Conservation (phyloP, 2,329 filamentous ascomycete species). For the Aspergillus tamarii region DNA sequence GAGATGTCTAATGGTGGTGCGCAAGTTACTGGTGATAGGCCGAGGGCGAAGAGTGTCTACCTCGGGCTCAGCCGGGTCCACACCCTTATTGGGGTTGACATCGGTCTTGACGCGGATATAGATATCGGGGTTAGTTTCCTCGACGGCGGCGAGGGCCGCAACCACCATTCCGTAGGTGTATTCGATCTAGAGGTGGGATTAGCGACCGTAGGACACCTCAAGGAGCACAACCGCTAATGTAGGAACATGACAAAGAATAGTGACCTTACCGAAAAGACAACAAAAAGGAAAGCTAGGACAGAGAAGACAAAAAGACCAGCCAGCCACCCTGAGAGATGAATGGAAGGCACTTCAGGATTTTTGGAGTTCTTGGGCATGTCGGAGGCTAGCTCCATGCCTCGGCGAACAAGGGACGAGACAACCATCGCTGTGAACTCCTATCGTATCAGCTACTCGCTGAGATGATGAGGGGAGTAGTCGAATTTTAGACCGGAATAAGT, state of each 20-base stretch:
- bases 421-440: constrained; percentile 27
- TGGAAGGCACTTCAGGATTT: constrained; percentile 9
- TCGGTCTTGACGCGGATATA: constrained; percentile 54
- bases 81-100: constrained; percentile 32
- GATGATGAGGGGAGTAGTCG: neutral
- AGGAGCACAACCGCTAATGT: too few species aligned
- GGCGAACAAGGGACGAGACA: constrained; percentile 37
- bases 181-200: constrained; percentile 36
- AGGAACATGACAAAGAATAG: neutral
- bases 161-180: constrained; percentile 66
- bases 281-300: constrained; percentile 25
- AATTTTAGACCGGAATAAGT: neutral
- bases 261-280: constrained; percentile 33
- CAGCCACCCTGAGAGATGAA: constrained; percentile 30
- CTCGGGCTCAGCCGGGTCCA: constrained; percentile 47
- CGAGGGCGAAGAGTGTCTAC: constrained; percentile 52
- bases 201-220: neutral
- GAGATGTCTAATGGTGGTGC: constrained; percentile 63
- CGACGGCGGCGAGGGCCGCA: constrained; percentile 65
- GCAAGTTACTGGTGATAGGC: constrained; percentile 65
- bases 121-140: constrained; percentile 60
- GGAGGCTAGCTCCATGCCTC: constrained; percentile 38
- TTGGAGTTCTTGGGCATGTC: constrained; percentile 9
- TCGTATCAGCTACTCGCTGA: neutral
- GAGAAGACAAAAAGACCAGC: constrained; percentile 35